phyloP scores from a whole-genome alignment of 495 filamentous ascomycete species.

The Neurospora sp. region DNA sequence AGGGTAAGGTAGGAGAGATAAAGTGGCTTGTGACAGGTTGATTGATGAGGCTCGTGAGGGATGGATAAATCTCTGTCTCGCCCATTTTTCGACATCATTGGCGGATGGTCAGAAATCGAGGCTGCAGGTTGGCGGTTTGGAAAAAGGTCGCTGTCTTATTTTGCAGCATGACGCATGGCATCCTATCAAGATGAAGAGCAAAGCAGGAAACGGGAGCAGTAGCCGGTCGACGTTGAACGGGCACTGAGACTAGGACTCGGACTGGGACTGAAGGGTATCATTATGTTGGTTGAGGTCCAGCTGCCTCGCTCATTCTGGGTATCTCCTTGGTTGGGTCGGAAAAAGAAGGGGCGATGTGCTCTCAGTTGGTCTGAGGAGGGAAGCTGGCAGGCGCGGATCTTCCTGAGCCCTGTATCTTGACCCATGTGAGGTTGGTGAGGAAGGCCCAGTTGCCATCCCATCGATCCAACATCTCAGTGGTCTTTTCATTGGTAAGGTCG shows the following conservation, averaged over 20 bases:
- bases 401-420: slow-evolving; percentile 52
- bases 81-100: not conserved
- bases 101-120: not conserved
- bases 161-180: not conserved
- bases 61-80: not conserved
- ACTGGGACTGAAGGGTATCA: slow-evolving; percentile 3
- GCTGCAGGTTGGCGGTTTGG: not conserved
- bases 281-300: slow-evolving; percentile 2
- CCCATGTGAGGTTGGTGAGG: slow-evolving; percentile 42
- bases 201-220: not conserved
- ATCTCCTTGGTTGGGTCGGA: not conserved
- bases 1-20: not conserved
- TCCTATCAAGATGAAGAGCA: not conserved
- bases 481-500: slow-evolving; percentile 37
- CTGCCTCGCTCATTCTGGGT: not conserved
- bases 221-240: not conserved
- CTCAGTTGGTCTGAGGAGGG: slow-evolving; percentile 42
- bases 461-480: slow-evolving; percentile 31
- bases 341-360: not conserved
- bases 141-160: not conserved
- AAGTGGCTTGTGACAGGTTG: not conserved
- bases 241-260: not conserved
- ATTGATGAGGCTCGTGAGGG: not conserved
- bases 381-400: slow-evolving; percentile 48
- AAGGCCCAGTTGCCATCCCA: slow-evolving; percentile 48